Base-by-base conservation (phyloP, 148 eudicot genomes). In the Pharnaceum exiguum region DNA sequence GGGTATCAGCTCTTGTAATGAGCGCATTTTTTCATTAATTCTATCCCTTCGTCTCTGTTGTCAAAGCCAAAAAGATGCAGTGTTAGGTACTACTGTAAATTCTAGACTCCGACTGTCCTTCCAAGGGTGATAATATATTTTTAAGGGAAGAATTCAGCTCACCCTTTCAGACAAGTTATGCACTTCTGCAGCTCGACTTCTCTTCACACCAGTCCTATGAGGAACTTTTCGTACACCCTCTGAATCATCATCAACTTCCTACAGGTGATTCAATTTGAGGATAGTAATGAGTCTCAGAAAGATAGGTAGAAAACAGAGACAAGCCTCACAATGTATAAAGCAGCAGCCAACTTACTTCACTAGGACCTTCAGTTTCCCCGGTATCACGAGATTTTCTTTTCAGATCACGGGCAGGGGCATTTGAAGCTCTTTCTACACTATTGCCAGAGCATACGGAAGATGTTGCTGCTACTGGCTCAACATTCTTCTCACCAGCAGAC, bases 141-240 rank as follows among this genome's bases (percentile, higher is more conserved):
- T n/a, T n/a, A n/a, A n/a, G n/a, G n/a, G 35, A 51, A 23, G 46
- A 45, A 3, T 63, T 50, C 35, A 61, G 46, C 83, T 82, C 54
- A 83, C 96, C 85, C 99, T 80, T 78, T 94, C 99, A 18, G 96
- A 89, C 59, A 83, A 70, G 74, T 94, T 94, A 68, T 94, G 99
- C 51, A 94, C 99, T 82, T 94, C 99, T 59, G 99, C 96, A 58
- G 99, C 99, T 54, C 99, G 89, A 71, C 84, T 86, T 86, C 95
- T 83, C 79, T 89, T 94, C n/a, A 82, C 71, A 51, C 96, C 77
- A 16, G 76, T 38, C 51, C 87, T 79, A 73, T 63, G 62, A 67
- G 66, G 55, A 54, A 75, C 62, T 70, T 80, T 86, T 55, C 70
- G 83, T 4, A 69, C 74, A 62, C 79, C 85, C n/a, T 72, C 70